Conservation (phyloP, 495 filamentous ascomycete genomes). For the Xylaria palmicola region DNA sequence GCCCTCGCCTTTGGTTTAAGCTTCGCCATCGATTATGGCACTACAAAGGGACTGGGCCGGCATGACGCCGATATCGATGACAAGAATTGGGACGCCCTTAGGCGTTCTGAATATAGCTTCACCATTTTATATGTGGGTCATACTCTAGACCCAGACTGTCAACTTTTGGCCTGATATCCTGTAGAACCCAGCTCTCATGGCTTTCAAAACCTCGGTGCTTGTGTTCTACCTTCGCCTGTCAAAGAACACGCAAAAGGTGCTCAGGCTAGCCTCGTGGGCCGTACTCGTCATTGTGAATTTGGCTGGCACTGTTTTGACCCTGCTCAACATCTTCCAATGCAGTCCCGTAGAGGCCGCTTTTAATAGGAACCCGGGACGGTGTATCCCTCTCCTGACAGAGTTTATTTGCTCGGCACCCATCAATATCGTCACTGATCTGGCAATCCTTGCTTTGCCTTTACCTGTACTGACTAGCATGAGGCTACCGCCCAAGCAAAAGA, state of each 20-base stretch:
- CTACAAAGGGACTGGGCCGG: slow-evolving; percentile 69
- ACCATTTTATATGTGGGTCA: slow-evolving; percentile 76
- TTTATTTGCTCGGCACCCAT: slow-evolving; percentile 82
- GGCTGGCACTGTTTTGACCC: slow-evolving; percentile 73
- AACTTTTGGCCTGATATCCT: slow-evolving; percentile 3
- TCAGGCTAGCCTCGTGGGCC: slow-evolving; percentile 67
- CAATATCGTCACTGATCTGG: slow-evolving; percentile 82
- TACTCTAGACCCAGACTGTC: background rate
- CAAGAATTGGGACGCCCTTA: slow-evolving; percentile 48
- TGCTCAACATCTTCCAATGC: slow-evolving; percentile 90
- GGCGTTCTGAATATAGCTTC: slow-evolving; percentile 74
- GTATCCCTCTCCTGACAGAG: slow-evolving; percentile 74
- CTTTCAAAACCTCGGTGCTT: slow-evolving; percentile 87
- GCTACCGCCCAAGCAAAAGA: slow-evolving; percentile 79
- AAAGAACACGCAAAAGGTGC: slow-evolving; percentile 64
- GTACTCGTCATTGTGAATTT: slow-evolving; percentile 73
- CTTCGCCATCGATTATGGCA: slow-evolving; percentile 73
- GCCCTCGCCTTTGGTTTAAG: slow-evolving; percentile 75
- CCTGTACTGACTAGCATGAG: slow-evolving; percentile 84
- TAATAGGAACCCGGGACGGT: slow-evolving; percentile 49
- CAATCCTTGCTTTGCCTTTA: slow-evolving; percentile 79
- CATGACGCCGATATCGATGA: slow-evolving; percentile 63
- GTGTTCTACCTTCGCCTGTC: slow-evolving; percentile 82
- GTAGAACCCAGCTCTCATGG: slow-evolving; percentile 86
- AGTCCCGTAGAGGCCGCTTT: slow-evolving; percentile 65